Base-by-base conservation (phyloP, 345 rosid species). In the Raphanus sativus region DNA sequence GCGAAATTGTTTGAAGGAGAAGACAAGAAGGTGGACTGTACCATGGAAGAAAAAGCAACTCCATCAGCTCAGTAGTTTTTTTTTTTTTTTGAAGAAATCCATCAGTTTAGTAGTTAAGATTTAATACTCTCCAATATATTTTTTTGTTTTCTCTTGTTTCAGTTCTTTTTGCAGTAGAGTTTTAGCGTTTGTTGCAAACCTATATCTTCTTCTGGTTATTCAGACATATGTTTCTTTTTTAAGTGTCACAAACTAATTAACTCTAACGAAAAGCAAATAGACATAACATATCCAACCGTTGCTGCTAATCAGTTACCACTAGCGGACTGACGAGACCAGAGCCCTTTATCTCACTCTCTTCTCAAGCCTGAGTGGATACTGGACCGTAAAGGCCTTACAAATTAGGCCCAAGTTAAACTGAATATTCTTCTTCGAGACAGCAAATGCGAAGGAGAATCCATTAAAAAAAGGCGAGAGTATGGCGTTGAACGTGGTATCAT, bases 401-500 rank as follows among this genome's bases (percentile, higher is more conserved):
- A 4, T 0, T 3, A 54, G 70, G 80, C 75, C 81, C 72, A 71
- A 64, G 16, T 17, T 9, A 32, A n/a, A 34, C 1, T 5, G 21
- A 55, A 9, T 15, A 1, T 56, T 55, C 21, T 28, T 2, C 30
- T 28, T 4, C 30, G 30, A 28, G 36, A 55, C 52, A 63, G 6
- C 4, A 36, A 17, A 5, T 11, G 60, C 8, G 56, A 4, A 52
- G 29, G 26, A 16, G 30, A 52, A 16, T 21, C 6, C 24, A 13
- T 13, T 11, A 79, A 33, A 48, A 48, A 6, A 48, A 6, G 61
- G 5, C 26, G 5, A 16, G 0, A 8, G 40, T 61, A 88, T 84
- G 95, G 86, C 85, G 76, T 71, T 75, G 26, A 80, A 76, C 74
- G 33, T 86, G 28, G 67, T 85, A 69, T 74, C 76, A 74, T 16